Base-by-base conservation (phyloP, 371 early-diverging fungal genomes). In the Haplosporangium sp. region DNA sequence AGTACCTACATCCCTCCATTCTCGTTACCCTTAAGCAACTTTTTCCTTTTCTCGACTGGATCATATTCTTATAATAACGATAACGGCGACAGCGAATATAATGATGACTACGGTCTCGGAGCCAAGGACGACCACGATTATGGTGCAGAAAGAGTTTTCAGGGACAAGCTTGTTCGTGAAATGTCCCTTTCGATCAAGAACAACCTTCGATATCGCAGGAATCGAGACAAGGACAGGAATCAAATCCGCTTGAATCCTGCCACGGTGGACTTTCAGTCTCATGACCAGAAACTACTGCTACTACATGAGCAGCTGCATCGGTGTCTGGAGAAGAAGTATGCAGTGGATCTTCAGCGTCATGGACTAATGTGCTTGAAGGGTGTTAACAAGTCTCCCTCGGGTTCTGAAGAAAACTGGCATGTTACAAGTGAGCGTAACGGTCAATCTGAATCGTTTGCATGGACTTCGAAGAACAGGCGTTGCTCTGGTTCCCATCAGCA, bases 61-160 rank as follows among this genome's bases (percentile, higher is more conserved):
- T 63, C 48, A 41, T 11, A 21, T n/a, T 63, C 37, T 53, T 51
- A 16, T 50, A 53, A 14, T 20, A 38, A 20, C 50, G 36, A 47
- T 21, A 23, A 23, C 37, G 29, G 16, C 29, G 45, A 29, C 29
- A 29, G 4, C 4, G 29, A 29, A 29, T 1, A 29, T 29, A 29
- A 29, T 29, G 29, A 29, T 29, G 29, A 4, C 6, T 38, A 46
- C 8, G 16, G 36, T 42, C 20, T 23, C 5, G 16, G 40, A 10
- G n/a, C 2, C 21, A 18, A 40, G 0, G 21, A 38, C n/a, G 20
- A 23, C 20, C 38, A 52, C 29, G 6, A 64, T 37, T 40, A 43
- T 23, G 55, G 53, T 12, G 18, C 43, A 12, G 59, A 65, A 10
- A 65, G 36, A 16, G 29, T 43, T 4, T 7, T 53, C 11, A 12